A percentile compares a stretch with the other conserved stretches of the same genome.
Conservation (phyloP, 345 rosid genomes). For the Tarenaya hassleriana region DNA sequence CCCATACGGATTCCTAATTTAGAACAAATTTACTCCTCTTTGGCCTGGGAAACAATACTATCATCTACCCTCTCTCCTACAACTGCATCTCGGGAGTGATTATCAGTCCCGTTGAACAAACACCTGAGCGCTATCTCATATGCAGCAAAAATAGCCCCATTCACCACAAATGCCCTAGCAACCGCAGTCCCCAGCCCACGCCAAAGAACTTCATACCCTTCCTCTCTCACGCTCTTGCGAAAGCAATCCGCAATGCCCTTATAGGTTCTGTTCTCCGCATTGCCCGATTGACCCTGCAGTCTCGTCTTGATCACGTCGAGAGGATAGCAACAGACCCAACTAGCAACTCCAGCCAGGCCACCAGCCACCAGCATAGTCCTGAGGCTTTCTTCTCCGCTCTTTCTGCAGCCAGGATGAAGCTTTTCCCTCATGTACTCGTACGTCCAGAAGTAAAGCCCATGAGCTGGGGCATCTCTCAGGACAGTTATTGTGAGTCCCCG, state of each 20-base stretch:
- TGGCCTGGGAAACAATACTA: background rate
- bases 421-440: conserved; percentile 72
- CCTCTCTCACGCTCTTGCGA: conserved; percentile 47
- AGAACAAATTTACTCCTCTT: conserved; percentile 8
- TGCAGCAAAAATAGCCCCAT: conserved; percentile 80
- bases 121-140: conserved; percentile 83
- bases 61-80: conserved; percentile 1
- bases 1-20: too few relatives aligned
- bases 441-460: conserved; percentile 86
- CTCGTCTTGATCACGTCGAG: conserved; percentile 85
- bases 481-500: conserved; percentile 62
- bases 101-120: conserved; percentile 43
- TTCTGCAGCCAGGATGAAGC: conserved; percentile 90
- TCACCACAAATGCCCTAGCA: conserved; percentile 88
- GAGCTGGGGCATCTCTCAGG: conserved; percentile 82
- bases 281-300: conserved; percentile 34
- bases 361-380: conserved; percentile 76
- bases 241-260: conserved; percentile 66
- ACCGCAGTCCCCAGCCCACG: conserved; percentile 98
- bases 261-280: conserved; percentile 42
- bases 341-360: conserved; percentile 85
- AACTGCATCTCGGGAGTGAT: conserved; percentile 36
- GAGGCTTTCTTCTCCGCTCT: conserved; percentile 56
- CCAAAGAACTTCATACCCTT: conserved; percentile 72
- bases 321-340: conserved; percentile 90